Evolutionary conservation across 208 protist genomes (phyloP).

Genomic region (Trypanosoma avium): DNA sequence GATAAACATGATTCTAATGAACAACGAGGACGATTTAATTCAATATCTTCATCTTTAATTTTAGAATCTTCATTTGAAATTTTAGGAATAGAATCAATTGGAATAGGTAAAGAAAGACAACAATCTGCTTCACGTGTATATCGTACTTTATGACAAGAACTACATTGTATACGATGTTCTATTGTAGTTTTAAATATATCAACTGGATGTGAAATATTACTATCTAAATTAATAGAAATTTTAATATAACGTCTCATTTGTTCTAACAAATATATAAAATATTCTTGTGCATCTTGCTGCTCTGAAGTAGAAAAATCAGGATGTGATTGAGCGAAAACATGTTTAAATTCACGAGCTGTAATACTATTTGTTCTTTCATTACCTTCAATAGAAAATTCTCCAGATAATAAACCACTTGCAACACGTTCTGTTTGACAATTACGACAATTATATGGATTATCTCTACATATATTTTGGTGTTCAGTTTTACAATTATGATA

Average conservation of each 20-base stretch:
- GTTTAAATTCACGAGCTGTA: slow-evolving; percentile 93
- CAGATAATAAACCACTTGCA: slow-evolving; percentile 89
- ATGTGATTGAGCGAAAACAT: slow-evolving; percentile 91
- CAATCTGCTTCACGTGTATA: slow-evolving; percentile 87
- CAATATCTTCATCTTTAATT: slow-evolving; percentile 55
- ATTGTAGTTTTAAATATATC: slow-evolving; percentile 77
- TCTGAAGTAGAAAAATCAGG: slow-evolving; percentile 94
- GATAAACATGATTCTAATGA: slow-evolving; percentile 69
- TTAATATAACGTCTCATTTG: slow-evolving; percentile 77
- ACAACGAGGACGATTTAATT: slow-evolving; percentile 47
- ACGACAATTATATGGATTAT: slow-evolving; percentile 68
- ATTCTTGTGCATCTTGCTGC: slow-evolving; percentile 97
- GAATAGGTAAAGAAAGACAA: slow-evolving; percentile 88
- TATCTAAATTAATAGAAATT: slow-evolving; percentile 4
- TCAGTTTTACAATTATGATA: slow-evolving; percentile 37
- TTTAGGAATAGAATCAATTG: slow-evolving; percentile 59
- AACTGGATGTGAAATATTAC: slow-evolving; percentile 31
- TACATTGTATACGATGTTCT: slow-evolving; percentile 91
- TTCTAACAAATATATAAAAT: slow-evolving; percentile 92
- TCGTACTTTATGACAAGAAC: slow-evolving; percentile 74
- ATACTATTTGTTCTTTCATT: slow-evolving; percentile 74
- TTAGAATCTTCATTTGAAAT: slow-evolving; percentile 18
- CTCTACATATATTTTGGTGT: slow-evolving; percentile 54
- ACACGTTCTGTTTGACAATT: slow-evolving; percentile 93
- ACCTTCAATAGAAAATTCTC: slow-evolving; percentile 85